These are phyloP conservation scores for Dorcoceras hygrometricum DNA, from an alignment of 257 asterid species.

Conservation along the genomic window DNA sequence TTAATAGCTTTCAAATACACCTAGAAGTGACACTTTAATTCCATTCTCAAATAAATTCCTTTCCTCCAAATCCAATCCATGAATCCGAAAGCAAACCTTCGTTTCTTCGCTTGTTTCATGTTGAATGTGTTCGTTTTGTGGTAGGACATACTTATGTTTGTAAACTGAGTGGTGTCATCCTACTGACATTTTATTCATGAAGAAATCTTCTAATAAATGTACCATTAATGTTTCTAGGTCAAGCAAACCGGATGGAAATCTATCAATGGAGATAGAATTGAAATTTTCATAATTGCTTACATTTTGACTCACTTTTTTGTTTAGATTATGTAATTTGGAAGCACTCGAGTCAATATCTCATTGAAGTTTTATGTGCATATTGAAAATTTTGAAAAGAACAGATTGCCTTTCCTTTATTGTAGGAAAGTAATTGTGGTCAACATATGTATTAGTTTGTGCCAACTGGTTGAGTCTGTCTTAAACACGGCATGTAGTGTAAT, in stretches of 20 bases:
- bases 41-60: neutral
- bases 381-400: constrained; percentile 2
- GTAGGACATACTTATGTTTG: constrained; percentile 5
- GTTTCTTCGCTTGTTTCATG: neutral
- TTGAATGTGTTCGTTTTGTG: neutral
- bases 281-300: neutral
- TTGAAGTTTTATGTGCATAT: constrained; percentile 7
- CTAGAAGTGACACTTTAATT: no score
- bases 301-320: neutral
- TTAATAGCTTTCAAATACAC: neutral
- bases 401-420: neutral
- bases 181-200: neutral
- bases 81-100: neutral
- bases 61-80: neutral
- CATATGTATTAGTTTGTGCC: constrained; percentile 13
- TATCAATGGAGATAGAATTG: neutral
- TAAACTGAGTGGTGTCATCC: constrained; percentile 2
- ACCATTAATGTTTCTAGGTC: neutral
- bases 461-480: neutral
- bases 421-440: neutral
- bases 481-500: constrained; percentile 13
- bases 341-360: neutral
- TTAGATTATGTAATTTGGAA: constrained; percentile 15
- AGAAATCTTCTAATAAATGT: constrained; percentile 7
- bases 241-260: neutral